Conservation (phyloP, 768 basidiomycete species). For the Suillus paluster region DNA sequence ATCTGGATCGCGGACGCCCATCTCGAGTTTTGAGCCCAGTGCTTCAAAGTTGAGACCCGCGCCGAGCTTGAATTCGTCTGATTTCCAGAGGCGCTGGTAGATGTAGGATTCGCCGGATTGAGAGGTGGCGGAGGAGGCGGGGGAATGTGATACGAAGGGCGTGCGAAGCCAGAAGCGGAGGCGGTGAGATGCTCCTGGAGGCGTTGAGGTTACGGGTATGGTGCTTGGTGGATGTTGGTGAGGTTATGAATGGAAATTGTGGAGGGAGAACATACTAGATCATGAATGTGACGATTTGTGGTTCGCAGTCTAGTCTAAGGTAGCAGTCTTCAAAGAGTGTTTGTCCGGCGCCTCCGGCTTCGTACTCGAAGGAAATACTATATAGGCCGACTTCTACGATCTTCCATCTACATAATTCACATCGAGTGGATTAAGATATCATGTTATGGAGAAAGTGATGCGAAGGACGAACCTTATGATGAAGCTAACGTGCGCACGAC, state of each 20-base stretch:
- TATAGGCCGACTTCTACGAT: slow-evolving; percentile 48
- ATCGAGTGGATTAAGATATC: neutral
- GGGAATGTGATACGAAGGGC: slow-evolving; percentile 36
- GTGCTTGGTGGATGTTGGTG: slow-evolving; percentile 40
- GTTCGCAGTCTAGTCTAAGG: slow-evolving; percentile 59
- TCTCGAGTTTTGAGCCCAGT: slow-evolving; percentile 51
- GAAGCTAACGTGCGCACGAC: slow-evolving; percentile 60
- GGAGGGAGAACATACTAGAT: slow-evolving; percentile 54
- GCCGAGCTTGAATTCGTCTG: slow-evolving; percentile 65
- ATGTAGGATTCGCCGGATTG: slow-evolving; percentile 53
- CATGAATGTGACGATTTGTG: slow-evolving; percentile 55
- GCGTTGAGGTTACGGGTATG: slow-evolving; percentile 57
- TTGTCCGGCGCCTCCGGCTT: slow-evolving; percentile 62
- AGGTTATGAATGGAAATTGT: slow-evolving; percentile 5
- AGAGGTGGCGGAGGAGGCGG: slow-evolving; percentile 36
- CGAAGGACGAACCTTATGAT: slow-evolving; percentile 48
- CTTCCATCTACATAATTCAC: slow-evolving; percentile 50
- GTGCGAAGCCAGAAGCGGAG: slow-evolving; percentile 68
- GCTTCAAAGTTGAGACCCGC: slow-evolving; percentile 57
- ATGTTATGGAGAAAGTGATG: neutral
- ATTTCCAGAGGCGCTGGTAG: slow-evolving; percentile 71
- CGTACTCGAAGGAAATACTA: slow-evolving; percentile 65
- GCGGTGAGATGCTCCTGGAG: slow-evolving; percentile 61
- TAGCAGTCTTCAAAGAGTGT: slow-evolving; percentile 55
- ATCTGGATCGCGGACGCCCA: slow-evolving; percentile 43